Conservation (phyloP, 495 filamentous ascomycete genomes). For the Neurospora discreta region DNA sequence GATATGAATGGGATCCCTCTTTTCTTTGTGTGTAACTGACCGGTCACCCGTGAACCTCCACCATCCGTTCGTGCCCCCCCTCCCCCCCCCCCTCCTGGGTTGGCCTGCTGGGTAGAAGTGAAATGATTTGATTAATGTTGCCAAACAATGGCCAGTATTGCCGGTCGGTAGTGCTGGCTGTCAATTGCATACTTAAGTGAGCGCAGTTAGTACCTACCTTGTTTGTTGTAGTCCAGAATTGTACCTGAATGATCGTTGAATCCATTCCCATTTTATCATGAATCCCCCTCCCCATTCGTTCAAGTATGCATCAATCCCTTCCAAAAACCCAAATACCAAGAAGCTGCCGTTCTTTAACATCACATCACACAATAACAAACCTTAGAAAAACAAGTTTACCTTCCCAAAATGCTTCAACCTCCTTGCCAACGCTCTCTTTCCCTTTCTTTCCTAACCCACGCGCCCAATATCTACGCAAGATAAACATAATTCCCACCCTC, state of each 20-base stretch:
- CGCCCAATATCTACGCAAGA: conserved; percentile 44
- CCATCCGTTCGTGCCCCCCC: too few relatives aligned
- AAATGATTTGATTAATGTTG: too few relatives aligned
- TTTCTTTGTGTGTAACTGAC: too few relatives aligned
- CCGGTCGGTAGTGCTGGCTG: too few relatives aligned
- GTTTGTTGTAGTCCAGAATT: too few relatives aligned
- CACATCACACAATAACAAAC: neutral
- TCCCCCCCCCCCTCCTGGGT: too few relatives aligned
- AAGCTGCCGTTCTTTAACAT: neutral
- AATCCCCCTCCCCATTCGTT: neutral
- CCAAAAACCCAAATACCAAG: neutral
- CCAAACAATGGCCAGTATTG: too few relatives aligned
- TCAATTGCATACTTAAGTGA: too few relatives aligned
- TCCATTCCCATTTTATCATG: neutral
- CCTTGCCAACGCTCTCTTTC: neutral
- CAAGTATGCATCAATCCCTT: neutral
- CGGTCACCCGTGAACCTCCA: too few relatives aligned
- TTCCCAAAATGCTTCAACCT: neutral
- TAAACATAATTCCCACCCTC: conserved; percentile 73
- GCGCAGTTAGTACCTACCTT: too few relatives aligned
- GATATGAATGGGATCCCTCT: too few relatives aligned
- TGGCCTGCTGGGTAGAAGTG: too few relatives aligned
- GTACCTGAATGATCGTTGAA: neutral
- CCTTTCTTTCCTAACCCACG: neutral
- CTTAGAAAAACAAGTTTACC: neutral